Percentiles rank a stretch among this genome's conserved stretches.
Evolutionary conservation across 225 moss, liverwort and hornwort species (phyloP).

Genomic region (Pseudoscleropodium purum): DNA sequence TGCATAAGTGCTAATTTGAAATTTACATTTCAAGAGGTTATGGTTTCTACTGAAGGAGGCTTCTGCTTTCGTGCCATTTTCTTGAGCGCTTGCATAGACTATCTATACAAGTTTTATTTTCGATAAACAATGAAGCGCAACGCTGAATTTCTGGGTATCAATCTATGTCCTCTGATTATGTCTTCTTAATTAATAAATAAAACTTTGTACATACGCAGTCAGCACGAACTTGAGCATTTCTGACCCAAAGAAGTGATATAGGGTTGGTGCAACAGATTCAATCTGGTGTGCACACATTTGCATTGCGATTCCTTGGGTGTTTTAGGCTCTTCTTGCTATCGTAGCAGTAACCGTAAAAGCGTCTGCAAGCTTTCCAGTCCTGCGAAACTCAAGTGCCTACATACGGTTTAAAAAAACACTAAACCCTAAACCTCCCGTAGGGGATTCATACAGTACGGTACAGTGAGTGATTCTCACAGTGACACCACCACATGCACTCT

Average conservation of each 20-base stretch:
- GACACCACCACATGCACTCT: not conserved
- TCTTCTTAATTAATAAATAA: not conserved
- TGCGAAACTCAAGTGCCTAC: not conserved
- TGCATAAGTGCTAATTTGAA: too few species aligned
- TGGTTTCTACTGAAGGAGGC: too few species aligned
- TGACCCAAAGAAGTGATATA: not conserved
- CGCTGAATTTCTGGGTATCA: not conserved
- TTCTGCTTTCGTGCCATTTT: not conserved
- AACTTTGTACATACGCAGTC: not conserved
- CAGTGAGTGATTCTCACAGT: not conserved
- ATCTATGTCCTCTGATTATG: not conserved
- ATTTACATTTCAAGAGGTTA: too few species aligned
- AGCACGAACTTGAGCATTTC: not conserved
- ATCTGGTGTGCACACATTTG: conserved; percentile 17
- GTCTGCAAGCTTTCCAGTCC: conserved; percentile 44
- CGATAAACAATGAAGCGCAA: not conserved
- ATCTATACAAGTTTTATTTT: not conserved
- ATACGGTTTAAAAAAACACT: too few species aligned
- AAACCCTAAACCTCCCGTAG: not conserved
- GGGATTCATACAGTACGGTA: not conserved
- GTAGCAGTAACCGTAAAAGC: conserved; percentile 21
- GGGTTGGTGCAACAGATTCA: not conserved
- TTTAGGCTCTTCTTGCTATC: conserved; percentile 23
- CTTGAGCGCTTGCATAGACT: not conserved
- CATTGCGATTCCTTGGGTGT: conserved; percentile 25